Conservation (phyloP, 2,329 filamentous ascomycete species). For the Pseudogymnoascus verrucosus region DNA sequence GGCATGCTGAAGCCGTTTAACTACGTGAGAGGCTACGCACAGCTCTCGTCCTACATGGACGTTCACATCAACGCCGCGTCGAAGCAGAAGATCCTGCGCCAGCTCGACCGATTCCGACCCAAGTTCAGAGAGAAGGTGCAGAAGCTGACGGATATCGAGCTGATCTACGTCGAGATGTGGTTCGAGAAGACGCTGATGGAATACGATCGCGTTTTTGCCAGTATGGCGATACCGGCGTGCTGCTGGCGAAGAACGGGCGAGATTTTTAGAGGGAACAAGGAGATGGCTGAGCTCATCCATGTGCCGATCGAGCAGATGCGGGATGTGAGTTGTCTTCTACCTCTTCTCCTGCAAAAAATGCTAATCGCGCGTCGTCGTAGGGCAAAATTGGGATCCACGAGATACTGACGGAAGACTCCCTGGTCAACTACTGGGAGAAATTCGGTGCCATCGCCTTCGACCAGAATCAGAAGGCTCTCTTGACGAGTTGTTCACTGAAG, state of each 20-base stretch:
- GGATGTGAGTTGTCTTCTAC: constrained; percentile 57
- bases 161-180: constrained; percentile 97
- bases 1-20: constrained; percentile 95
- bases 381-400: constrained; percentile 93
- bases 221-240: constrained; percentile 96
- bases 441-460: constrained; percentile 98
- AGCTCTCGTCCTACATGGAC: constrained; percentile 86
- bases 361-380: constrained; percentile 36
- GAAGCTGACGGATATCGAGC: constrained; percentile 82
- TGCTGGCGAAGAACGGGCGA: constrained; percentile 96
- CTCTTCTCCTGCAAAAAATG: constrained; percentile 6
- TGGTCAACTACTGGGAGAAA: constrained; percentile 98
- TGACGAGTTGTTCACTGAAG: constrained; percentile 89
- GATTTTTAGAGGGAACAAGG: constrained; percentile 94
- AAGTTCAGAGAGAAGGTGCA: constrained; percentile 96
- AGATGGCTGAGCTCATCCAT: constrained; percentile 95
- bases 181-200: constrained; percentile 95
- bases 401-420: constrained; percentile 87
- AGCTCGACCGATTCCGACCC: constrained; percentile 85
- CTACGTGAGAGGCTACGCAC: constrained; percentile 92
- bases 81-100: constrained; percentile 84
- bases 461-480: constrained; percentile 81
- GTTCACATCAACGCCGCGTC: constrained; percentile 73
- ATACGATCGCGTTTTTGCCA: constrained; percentile 95
- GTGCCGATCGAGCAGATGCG: constrained; percentile 84